These are phyloP conservation scores for Sporothrix phasma DNA, from an alignment of 2,329 filamentous ascomycete genomes.

Conservation along the genomic window DNA sequence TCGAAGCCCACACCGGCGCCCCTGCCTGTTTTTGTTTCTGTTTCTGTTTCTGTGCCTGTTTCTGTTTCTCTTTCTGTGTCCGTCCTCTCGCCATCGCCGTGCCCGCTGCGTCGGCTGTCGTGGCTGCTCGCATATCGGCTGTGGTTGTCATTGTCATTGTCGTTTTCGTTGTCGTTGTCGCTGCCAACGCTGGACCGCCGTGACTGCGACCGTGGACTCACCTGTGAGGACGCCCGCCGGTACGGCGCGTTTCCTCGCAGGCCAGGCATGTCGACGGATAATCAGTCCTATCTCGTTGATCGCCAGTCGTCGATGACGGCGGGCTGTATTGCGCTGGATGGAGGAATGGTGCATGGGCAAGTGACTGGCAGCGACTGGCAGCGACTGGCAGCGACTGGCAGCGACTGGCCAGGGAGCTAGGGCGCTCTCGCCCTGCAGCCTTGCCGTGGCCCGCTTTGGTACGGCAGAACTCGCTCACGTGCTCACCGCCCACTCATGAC, in stretches of 20 bases:
- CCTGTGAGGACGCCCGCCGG: constrained; percentile 1
- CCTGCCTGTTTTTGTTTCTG: too few relatives aligned
- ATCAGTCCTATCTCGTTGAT: too few relatives aligned
- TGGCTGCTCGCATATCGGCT: constrained; percentile 1
- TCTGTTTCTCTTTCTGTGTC: too few relatives aligned
- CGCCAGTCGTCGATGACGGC: neutral
- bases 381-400: too few relatives aligned
- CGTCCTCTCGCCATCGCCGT: neutral
- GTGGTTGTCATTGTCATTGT: neutral
- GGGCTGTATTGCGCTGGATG: neutral
- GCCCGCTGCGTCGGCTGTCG: neutral
- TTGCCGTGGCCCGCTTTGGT: constrained; percentile 1
- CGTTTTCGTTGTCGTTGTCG: neutral
- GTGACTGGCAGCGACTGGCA: too few relatives aligned
- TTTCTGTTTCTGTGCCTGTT: too few relatives aligned
- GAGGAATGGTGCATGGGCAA: neutral
- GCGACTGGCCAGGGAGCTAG: neutral
- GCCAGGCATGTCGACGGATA: neutral
- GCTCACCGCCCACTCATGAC: constrained; percentile 3
- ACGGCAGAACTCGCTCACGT: neutral
- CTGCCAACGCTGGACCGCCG: neutral
- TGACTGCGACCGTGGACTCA: neutral
- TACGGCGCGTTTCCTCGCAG: neutral
- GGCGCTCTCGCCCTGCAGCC: neutral
- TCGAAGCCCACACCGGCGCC: neutral